These are phyloP conservation scores for Thalia dealbata DNA, from an alignment of 176 grass and related monocot species.

Conservation along the genomic window DNA sequence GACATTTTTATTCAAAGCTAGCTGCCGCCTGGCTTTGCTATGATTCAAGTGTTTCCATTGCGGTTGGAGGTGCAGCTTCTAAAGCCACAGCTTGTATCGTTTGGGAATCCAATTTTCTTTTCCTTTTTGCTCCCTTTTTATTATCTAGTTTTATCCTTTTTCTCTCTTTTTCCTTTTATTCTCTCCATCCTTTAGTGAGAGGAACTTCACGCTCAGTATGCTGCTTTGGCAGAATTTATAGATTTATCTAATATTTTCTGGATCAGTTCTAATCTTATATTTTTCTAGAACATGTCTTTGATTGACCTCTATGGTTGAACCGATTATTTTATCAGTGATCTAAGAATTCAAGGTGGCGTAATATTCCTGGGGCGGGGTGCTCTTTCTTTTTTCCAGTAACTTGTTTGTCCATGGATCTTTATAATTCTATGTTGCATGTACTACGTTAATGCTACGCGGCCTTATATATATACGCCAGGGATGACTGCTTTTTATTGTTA, in stretches of 20 bases:
- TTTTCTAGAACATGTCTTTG: background rate
- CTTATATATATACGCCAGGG: too few species aligned
- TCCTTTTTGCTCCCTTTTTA: background rate
- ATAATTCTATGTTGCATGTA: too few species aligned
- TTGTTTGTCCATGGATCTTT: too few species aligned
- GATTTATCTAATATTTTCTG: background rate
- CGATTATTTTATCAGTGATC: background rate
- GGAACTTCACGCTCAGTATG: background rate
- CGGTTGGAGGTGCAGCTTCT: background rate
- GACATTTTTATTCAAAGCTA: background rate
- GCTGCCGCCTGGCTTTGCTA: background rate
- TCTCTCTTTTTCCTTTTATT: too few species aligned
- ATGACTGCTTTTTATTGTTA: too few species aligned
- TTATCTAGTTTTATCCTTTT: background rate
- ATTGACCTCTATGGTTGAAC: background rate
- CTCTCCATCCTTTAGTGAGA: too few species aligned
- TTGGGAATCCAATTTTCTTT: background rate
- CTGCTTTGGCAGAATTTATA: background rate
- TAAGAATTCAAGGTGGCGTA: background rate
- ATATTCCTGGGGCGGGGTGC: too few species aligned
- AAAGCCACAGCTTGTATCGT: background rate
- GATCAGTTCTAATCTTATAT: background rate
- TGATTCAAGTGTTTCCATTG: background rate
- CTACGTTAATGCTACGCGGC: too few species aligned
- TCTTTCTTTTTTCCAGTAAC: too few species aligned